These are phyloP conservation scores for Xanthoconium stramineum DNA, from an alignment of 768 basidiomycete species.

Conservation along the genomic window DNA sequence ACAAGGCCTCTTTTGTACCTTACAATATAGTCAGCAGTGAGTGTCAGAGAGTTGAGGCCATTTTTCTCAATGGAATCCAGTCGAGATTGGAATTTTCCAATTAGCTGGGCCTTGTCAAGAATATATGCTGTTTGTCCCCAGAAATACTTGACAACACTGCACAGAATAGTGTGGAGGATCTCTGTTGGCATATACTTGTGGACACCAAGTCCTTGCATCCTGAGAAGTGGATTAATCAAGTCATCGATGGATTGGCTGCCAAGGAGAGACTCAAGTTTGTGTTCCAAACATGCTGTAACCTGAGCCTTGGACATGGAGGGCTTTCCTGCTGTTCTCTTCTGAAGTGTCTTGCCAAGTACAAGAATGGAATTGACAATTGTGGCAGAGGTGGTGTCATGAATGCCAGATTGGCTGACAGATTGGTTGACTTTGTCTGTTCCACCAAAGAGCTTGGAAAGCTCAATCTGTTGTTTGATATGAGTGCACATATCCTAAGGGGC, in stretches of 20 bases:
- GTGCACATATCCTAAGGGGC: too few species aligned
- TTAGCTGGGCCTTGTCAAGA: conserved; percentile 19
- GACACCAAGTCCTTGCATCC: conserved; percentile 23
- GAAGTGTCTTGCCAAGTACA: background rate
- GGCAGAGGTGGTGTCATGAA: background rate
- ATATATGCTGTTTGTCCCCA: conserved; percentile 24
- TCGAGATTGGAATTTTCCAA: conserved; percentile 20
- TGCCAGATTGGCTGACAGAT: background rate
- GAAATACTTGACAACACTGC: conserved; percentile 29
- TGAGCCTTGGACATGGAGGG: background rate
- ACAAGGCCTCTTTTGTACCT: conserved; percentile 31
- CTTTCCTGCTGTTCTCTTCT: background rate
- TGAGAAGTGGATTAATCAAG: conserved; percentile 13
- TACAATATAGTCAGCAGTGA: conserved; percentile 32
- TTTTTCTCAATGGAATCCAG: conserved; percentile 23
- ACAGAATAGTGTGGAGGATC: conserved; percentile 23
- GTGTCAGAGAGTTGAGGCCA: conserved; percentile 24
- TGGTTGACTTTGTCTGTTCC: background rate
- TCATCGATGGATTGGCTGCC: background rate
- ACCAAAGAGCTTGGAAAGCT: background rate
- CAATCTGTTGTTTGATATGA: too few species aligned
- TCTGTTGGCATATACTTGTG: conserved; percentile 33
- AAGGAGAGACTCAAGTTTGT: background rate
- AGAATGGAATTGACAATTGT: background rate
- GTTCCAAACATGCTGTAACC: background rate